These are phyloP conservation scores for Leccinum olivaceopallidum DNA, from an alignment of 768 basidiomycete species.

Conservation along the genomic window DNA sequence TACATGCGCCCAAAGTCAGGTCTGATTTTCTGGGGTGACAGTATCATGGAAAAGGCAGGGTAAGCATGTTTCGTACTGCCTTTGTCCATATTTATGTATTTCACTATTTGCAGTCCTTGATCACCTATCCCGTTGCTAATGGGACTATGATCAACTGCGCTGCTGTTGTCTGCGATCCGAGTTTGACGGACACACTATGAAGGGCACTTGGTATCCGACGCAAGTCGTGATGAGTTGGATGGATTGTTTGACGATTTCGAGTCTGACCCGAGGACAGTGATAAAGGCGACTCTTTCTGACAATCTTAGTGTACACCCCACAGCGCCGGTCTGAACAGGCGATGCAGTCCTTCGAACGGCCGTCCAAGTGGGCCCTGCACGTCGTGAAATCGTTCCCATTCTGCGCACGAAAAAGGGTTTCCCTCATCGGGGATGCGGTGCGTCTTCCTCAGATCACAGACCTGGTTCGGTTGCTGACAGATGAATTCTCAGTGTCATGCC, in stretches of 20 bases:
- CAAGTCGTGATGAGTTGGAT: conserved; percentile 32
- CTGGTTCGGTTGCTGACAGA: background rate
- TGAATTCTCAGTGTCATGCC: conserved; percentile 17
- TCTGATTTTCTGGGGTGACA: conserved; percentile 10
- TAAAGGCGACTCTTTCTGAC: too few relatives aligned
- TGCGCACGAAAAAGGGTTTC: conserved; percentile 42
- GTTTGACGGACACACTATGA: conserved; percentile 25
- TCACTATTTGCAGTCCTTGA: conserved; percentile 34
- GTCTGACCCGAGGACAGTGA: too few relatives aligned
- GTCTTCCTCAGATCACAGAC: conserved; percentile 1
- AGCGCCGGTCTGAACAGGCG: background rate
- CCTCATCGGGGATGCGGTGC: conserved; percentile 40
- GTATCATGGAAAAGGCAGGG: conserved; percentile 10
- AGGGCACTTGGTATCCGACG: conserved; percentile 26
- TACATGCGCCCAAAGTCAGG: background rate
- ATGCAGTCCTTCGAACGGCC: conserved; percentile 36
- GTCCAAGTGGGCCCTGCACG: conserved; percentile 46
- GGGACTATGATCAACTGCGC: conserved; percentile 39
- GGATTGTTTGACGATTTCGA: conserved; percentile 16
- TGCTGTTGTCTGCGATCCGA: conserved; percentile 31
- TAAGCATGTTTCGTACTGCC: background rate
- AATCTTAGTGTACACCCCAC: background rate
- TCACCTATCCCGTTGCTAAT: conserved; percentile 41
- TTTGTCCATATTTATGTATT: background rate
- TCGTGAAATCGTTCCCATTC: conserved; percentile 40